Evolutionary conservation across 164 flowering plant species (phyloP).

Genomic region (Brasenia schreberi): DNA sequence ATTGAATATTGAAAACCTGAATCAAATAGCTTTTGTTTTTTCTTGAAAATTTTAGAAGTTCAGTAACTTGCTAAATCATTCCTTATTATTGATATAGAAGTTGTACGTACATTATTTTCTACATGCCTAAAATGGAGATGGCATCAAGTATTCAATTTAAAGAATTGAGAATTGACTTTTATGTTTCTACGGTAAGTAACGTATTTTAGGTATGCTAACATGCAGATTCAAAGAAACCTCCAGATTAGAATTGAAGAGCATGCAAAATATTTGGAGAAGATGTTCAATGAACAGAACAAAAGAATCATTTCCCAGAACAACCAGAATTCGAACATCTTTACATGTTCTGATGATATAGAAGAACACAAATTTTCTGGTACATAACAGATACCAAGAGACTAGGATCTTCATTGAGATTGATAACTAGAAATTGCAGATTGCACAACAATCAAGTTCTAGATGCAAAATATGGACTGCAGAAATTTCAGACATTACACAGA

Average conservation of each 20-base stretch:
- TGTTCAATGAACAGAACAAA: slow-evolving; percentile 2
- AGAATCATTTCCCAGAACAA: neutral
- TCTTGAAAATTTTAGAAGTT: too few species aligned
- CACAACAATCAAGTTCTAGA: neutral
- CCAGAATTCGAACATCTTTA: neutral
- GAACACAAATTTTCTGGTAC: neutral
- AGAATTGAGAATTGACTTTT: too few species aligned
- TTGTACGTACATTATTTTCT: too few species aligned
- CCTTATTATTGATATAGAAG: too few species aligned
- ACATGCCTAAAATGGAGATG: too few species aligned
- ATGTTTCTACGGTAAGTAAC: too few species aligned
- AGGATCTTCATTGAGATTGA: neutral
- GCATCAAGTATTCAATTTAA: too few species aligned
- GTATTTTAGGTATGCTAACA: neutral
- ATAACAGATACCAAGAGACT: neutral
- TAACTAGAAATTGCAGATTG: neutral
- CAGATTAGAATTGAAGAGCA: slow-evolving; percentile 6
- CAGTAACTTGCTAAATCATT: too few species aligned
- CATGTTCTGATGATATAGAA: neutral
- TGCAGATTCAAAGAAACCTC: slow-evolving; percentile 5
- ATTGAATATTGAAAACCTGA: too few species aligned
- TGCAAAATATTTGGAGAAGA: slow-evolving; percentile 2
- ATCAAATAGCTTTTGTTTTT: too few species aligned
- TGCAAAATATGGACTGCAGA: neutral
- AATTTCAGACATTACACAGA: too few species aligned